Percentiles rank a stretch among this genome's conserved stretches.
These are phyloP conservation scores for Coniochaeta ligniaria DNA, from an alignment of 2,329 filamentous ascomycete species.

Conservation along the genomic window DNA sequence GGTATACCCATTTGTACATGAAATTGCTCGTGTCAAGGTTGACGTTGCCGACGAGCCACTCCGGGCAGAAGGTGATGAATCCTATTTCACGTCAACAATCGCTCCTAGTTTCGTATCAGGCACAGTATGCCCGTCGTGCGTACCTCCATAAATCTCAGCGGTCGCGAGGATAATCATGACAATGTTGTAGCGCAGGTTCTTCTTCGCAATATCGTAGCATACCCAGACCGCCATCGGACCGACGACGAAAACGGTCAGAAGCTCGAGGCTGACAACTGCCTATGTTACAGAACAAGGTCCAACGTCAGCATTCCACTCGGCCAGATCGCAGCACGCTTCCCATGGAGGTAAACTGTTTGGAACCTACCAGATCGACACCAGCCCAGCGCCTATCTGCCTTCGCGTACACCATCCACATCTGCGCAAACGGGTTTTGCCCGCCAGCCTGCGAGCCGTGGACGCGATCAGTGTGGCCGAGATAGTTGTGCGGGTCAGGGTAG, in stretches of 20 bases:
- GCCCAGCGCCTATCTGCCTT: constrained; percentile 58
- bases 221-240: constrained; percentile 53
- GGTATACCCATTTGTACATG: constrained; percentile 61
- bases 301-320: constrained; percentile 3
- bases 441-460: constrained; percentile 52
- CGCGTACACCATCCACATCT: constrained; percentile 64
- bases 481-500: constrained; percentile 41
- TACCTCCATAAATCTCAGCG: constrained; percentile 59
- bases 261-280: constrained; percentile 56
- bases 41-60: constrained; percentile 56
- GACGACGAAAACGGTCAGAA: constrained; percentile 57
- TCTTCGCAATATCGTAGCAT: constrained; percentile 52
- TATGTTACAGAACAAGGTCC: constrained; percentile 12
- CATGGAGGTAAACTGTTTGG: not conserved
- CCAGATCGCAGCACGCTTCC: not conserved
- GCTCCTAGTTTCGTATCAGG: not conserved
- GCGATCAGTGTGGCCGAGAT: constrained; percentile 38
- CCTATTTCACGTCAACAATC: constrained; percentile 29
- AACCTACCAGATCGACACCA: constrained; percentile 48
- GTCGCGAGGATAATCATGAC: constrained; percentile 60
- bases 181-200: constrained; percentile 47
- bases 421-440: constrained; percentile 45
- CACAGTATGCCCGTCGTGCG: constrained; percentile 10
- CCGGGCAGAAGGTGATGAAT: constrained; percentile 65
- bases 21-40: constrained; percentile 61